These are phyloP conservation scores for Talaromyces sp. DNA, from an alignment of 2,329 filamentous ascomycete species.

Conservation along the genomic window DNA sequence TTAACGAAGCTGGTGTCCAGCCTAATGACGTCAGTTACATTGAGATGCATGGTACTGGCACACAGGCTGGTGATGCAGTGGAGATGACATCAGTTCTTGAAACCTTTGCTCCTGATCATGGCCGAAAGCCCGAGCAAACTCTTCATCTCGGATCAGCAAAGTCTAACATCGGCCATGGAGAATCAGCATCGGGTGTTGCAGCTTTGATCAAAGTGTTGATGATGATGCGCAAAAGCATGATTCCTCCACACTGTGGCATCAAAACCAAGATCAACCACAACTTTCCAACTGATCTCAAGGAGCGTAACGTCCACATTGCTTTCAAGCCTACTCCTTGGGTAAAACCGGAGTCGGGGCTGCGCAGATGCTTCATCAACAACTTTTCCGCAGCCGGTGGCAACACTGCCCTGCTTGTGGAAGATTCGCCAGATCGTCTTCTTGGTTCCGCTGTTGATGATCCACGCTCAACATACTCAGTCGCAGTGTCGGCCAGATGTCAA, in stretches of 20 bases:
- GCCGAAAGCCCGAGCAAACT: conserved; percentile 31
- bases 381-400: conserved; percentile 71
- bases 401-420: conserved; percentile 64
- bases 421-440: conserved; percentile 48
- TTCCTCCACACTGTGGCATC: conserved; percentile 66
- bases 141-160: conserved; percentile 35
- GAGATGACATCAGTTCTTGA: conserved; percentile 38
- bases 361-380: conserved; percentile 57
- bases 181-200: conserved; percentile 34
- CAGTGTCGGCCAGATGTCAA: conserved; percentile 56
- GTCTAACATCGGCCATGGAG: conserved; percentile 46
- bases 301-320: conserved; percentile 34
- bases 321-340: conserved; percentile 45
- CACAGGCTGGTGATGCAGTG: conserved; percentile 40
- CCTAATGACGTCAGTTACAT: conserved; percentile 39
- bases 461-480: conserved; percentile 57
- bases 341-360: conserved; percentile 28
- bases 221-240: conserved; percentile 62
- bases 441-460: conserved; percentile 43
- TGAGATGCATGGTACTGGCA: conserved; percentile 44
- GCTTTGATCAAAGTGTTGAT: conserved; percentile 60
- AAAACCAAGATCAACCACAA: conserved; percentile 46
- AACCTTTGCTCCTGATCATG: conserved; percentile 33
- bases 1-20: conserved; percentile 35
- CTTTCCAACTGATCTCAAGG: conserved; percentile 33